Conservation (phyloP, 345 rosid species). For the Rhodamnia argentea region DNA sequence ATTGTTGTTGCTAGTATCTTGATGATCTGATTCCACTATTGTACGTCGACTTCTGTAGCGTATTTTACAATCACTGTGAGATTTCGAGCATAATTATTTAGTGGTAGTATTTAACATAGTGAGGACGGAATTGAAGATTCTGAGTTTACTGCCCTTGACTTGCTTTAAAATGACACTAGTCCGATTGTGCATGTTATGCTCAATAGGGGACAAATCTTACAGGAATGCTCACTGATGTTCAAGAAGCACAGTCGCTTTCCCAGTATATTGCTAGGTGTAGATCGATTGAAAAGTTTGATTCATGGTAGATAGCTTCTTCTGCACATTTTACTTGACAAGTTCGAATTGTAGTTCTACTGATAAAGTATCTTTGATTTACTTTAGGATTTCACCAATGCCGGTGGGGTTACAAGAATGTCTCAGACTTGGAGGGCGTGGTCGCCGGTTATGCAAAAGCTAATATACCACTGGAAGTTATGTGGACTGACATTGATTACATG, state of each 20-base stretch:
- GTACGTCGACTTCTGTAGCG: neutral
- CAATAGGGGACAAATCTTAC: neutral
- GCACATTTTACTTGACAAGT: neutral
- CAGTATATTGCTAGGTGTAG: neutral
- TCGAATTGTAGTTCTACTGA: neutral
- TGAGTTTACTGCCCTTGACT: neutral
- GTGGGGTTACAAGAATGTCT: conserved; percentile 52
- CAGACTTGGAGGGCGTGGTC: conserved; percentile 46
- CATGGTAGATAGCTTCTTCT: neutral
- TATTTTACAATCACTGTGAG: neutral
- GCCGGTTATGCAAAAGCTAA: conserved; percentile 54
- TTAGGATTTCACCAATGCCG: conserved; percentile 71
- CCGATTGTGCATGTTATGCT: neutral
- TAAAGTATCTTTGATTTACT: neutral
- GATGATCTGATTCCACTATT: neutral
- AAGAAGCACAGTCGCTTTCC: neutral
- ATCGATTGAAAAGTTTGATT: neutral
- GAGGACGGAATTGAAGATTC: neutral
- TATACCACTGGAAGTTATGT: conserved; percentile 74
- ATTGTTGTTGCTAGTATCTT: neutral
- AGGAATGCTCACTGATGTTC: neutral
- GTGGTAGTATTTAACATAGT: neutral
- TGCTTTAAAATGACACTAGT: neutral
- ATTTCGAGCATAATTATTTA: neutral
- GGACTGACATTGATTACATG: conserved; percentile 82